These are phyloP conservation scores for Aureobasidium sp. DNA, from an alignment of 2,329 filamentous ascomycete genomes.

Conservation along the genomic window DNA sequence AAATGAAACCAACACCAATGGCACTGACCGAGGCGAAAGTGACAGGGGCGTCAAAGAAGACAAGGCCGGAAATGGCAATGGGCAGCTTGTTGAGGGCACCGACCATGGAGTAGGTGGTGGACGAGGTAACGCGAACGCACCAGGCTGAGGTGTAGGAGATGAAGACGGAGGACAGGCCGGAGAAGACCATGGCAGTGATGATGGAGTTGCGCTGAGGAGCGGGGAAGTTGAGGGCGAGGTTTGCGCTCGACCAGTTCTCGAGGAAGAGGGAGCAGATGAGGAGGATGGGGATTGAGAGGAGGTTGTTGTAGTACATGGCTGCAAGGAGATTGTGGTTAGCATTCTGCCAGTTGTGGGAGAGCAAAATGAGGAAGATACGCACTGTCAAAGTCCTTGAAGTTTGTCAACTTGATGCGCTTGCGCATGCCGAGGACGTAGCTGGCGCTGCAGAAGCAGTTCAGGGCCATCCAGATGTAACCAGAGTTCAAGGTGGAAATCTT, in stretches of 20 bases:
- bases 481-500: slow-evolving; percentile 85
- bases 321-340: slow-evolving; percentile 14
- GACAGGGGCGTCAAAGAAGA: slow-evolving; percentile 93
- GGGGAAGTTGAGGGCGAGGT: slow-evolving; percentile 84
- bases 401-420: slow-evolving; percentile 98
- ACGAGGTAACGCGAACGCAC: slow-evolving; percentile 96
- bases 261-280: slow-evolving; percentile 69
- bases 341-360: not conserved
- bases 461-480: slow-evolving; percentile 94
- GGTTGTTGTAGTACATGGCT: slow-evolving; percentile 99
- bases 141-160: slow-evolving; percentile 99
- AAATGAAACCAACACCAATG: slow-evolving; percentile 84
- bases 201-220: slow-evolving; percentile 68
- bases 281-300: slow-evolving; percentile 89
- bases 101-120: slow-evolving; percentile 98
- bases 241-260: slow-evolving; percentile 86
- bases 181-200: slow-evolving; percentile 84
- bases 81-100: slow-evolving; percentile 98
- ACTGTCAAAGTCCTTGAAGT: slow-evolving; percentile 99
- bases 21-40: slow-evolving; percentile 88
- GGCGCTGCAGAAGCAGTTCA: slow-evolving; percentile 93
- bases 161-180: slow-evolving; percentile 85
- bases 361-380: slow-evolving; percentile 35
- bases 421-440: slow-evolving; percentile 88
- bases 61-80: slow-evolving; percentile 79